Evolutionary conservation across 805 yeast genomes (phyloP), one percentile per base, ranked within the genome.

Genomic region (Yamadazyma philogaea): DNA sequence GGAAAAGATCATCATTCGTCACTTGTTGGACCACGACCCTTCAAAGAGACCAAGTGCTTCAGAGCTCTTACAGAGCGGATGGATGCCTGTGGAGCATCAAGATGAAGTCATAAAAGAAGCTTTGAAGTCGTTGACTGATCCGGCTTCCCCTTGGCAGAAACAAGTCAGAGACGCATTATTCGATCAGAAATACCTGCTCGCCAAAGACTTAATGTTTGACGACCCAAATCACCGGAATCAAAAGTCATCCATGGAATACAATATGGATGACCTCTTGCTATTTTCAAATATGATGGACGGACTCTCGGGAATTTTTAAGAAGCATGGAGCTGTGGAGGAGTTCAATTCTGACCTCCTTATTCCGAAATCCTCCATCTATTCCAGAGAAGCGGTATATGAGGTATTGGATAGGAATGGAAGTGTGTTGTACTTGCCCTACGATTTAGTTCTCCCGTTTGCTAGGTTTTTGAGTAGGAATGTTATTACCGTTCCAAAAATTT

Each of bases 101-200:
- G 97, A 93, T 56, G 87, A 86, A 55, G 77, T 88, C 8, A 85
- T 93, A 45, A 84, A 87, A 55, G 96, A 89, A 55, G 96, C 96
- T 0, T 68, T 93, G 49, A 80, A 82, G 50, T 86, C 89, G 21
- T 64, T 93, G 44, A 84, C 96, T 0, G 90, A 89, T 59, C 91
- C 96, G 0, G 81, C 93, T 0, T 87, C 96, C 0, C 90, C 96
- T 1, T 89, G 96, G 95, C 93, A 90, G 50, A 87, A 82, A 49
- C 95, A 89, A 59, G 96, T 93, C 0, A 76, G 96, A 55, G 85
- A 84, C 41, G 84, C 93, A 0, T 65, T 93, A 27, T 93, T 93
- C 60, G 74, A 85, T 12, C 95, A 87, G 53, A 89, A 96, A 0
- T 84, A 88, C 53, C 82, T 83, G 60, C 72, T 86, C 45, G 96